A percentile compares a stretch with the other conserved stretches of the same genome.
Conservation (phyloP, 371 early-diverging fungal genomes). For the Mortierella sp. region DNA sequence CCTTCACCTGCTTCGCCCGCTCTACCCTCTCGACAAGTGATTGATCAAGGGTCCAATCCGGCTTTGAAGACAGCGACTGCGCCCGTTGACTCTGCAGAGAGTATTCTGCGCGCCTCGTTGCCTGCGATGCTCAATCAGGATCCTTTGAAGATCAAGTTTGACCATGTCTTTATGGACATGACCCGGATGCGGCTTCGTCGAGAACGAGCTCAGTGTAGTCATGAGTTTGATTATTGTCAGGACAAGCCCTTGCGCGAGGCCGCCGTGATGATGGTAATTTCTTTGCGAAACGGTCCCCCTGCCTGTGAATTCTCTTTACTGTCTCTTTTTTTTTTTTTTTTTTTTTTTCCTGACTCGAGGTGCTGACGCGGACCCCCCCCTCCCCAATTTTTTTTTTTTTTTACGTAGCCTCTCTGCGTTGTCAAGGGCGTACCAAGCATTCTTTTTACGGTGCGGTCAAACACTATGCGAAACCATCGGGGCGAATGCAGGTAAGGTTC, state of each 20-base stretch:
- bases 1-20: not conserved
- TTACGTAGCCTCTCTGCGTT: conserved; percentile 71
- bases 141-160: conserved; percentile 16
- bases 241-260: conserved; percentile 49
- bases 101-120: no score
- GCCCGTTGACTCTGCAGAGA: not conserved
- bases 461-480: conserved; percentile 74
- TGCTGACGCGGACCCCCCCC: not conserved
- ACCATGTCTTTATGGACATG: conserved; percentile 30
- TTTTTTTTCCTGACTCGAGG: not conserved
- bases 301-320: no score
- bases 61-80: not conserved
- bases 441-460: conserved; percentile 84
- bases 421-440: conserved; percentile 73
- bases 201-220: conserved; percentile 11
- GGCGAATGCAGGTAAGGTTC: conserved; percentile 76
- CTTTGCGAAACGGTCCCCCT: no score
- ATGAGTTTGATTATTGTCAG: conserved; percentile 49
- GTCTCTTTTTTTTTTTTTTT: not conserved
- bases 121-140: no score
- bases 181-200: conserved; percentile 27
- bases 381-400: not conserved
- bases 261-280: conserved; percentile 43
- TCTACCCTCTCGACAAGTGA: not conserved
- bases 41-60: not conserved